A percentile compares a stretch with the other conserved stretches of the same genome.
These are phyloP conservation scores for Datura wrightii DNA, from an alignment of 257 asterid genomes.

Conservation along the genomic window DNA sequence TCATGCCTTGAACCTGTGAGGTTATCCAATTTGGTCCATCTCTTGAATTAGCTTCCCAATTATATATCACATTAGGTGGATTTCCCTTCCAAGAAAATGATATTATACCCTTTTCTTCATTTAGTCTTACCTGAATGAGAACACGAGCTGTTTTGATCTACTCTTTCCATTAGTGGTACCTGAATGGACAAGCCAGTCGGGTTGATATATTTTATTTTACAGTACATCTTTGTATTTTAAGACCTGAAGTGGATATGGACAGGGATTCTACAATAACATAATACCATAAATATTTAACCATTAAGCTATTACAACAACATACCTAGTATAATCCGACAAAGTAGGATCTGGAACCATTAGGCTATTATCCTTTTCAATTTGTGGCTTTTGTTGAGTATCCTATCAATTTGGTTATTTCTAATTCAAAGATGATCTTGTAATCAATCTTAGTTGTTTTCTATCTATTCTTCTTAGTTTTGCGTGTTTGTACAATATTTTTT, in stretches of 20 bases:
- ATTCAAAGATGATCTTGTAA: slow-evolving; percentile 11
- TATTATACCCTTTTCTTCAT: background rate
- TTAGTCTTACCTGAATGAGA: slow-evolving; percentile 7
- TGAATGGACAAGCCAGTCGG: background rate
- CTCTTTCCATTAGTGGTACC: background rate
- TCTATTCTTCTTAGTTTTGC: background rate
- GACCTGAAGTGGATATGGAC: background rate
- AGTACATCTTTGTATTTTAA: background rate
- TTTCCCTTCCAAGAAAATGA: slow-evolving; percentile 1
- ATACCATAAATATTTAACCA: background rate
- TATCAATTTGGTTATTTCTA: slow-evolving; percentile 10
- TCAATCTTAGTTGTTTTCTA: slow-evolving; percentile 11
- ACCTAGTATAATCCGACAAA: too few relatives aligned
- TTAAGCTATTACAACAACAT: background rate
- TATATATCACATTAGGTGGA: background rate
- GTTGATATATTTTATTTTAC: slow-evolving; percentile 20
- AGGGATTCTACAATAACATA: slow-evolving; percentile 1
- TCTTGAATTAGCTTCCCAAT: slow-evolving; percentile 1
- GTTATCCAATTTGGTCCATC: slow-evolving; percentile 4
- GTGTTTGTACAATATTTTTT: slow-evolving; percentile 22
- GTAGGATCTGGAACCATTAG: background rate
- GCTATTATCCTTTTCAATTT: slow-evolving; percentile 9
- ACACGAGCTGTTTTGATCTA: background rate
- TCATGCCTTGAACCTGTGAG: slow-evolving; percentile 17
- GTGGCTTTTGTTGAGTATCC: background rate